Conservation (phyloP, 805 yeast species). For the Monosporozyma aquatica region DNA sequence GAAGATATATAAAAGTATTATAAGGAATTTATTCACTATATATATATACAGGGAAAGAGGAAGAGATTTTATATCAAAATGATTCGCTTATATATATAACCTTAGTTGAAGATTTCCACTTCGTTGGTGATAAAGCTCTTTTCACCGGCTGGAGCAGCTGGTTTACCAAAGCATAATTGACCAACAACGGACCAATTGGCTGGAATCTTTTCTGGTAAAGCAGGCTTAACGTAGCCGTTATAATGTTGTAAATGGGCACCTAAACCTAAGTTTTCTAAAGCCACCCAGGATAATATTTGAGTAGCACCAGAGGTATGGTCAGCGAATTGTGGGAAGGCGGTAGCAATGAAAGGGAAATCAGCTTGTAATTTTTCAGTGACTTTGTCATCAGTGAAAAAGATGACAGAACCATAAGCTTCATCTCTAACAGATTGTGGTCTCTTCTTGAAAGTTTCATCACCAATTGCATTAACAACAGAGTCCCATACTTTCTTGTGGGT, state of each 20-base stretch:
- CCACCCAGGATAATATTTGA: conserved; percentile 43
- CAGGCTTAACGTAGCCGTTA: conserved; percentile 37
- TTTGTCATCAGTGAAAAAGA: conserved; percentile 40
- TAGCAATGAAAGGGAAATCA: conserved; percentile 36
- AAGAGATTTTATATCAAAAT: too few species aligned
- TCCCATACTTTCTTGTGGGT: conserved; percentile 41
- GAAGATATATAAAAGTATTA: too few species aligned
- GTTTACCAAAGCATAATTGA: conserved; percentile 44
- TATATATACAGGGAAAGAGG: too few species aligned
- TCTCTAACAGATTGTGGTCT: conserved; percentile 37
- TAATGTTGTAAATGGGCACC: conserved; percentile 49
- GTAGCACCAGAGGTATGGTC: conserved; percentile 42
- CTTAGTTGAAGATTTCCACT: conserved; percentile 8
- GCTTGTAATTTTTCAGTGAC: conserved; percentile 35
- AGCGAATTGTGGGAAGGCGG: conserved; percentile 40
- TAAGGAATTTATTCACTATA: too few species aligned
- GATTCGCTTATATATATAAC: too few species aligned
- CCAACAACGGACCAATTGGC: conserved; percentile 38
- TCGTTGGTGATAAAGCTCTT: conserved; percentile 35
- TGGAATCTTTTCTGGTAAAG: conserved; percentile 34
- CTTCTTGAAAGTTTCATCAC: conserved; percentile 32
- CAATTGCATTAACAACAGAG: conserved; percentile 32
- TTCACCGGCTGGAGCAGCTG: conserved; percentile 32
- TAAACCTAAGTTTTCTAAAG: conserved; percentile 35
- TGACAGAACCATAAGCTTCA: conserved; percentile 41